Conservation (phyloP, 2,329 filamentous ascomycete species). For the Hypocreales sp. region DNA sequence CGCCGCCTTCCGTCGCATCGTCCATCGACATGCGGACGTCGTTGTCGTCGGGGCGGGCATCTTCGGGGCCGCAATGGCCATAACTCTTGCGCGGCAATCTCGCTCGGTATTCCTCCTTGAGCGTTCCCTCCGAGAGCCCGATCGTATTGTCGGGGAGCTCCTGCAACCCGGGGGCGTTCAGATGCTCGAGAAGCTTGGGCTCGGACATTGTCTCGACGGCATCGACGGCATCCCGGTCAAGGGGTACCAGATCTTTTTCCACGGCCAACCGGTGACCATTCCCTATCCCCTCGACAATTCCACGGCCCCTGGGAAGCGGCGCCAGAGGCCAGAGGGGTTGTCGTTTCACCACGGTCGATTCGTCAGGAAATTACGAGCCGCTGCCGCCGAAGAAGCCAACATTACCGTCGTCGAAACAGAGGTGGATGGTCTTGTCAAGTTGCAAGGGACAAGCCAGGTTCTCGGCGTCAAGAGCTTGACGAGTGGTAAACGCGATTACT, state of each 20-base stretch:
- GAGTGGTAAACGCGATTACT: constrained; percentile 52
- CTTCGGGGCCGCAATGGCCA: constrained; percentile 75
- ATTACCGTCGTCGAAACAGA: constrained; percentile 88
- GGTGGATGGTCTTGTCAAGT: constrained; percentile 59
- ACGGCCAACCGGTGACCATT: constrained; percentile 57
- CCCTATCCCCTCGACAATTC: constrained; percentile 57
- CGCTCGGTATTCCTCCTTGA: constrained; percentile 85
- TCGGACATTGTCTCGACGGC: constrained; percentile 67
- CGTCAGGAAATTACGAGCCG: constrained; percentile 63
- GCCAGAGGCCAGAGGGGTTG: constrained; percentile 46
- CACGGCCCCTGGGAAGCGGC: constrained; percentile 20
- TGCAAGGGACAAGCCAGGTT: constrained; percentile 52
- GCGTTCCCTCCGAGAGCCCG: constrained; percentile 76
- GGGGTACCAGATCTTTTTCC: constrained; percentile 80
- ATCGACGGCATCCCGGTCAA: constrained; percentile 75
- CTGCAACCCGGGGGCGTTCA: constrained; percentile 82
- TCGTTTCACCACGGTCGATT: constrained; percentile 93
- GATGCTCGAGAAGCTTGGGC: constrained; percentile 64
- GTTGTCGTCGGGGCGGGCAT: constrained; percentile 87
- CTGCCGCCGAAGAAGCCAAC: constrained; percentile 61
- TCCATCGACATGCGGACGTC: too few relatives aligned
- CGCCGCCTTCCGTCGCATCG: too few relatives aligned
- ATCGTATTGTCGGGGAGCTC: constrained; percentile 91
- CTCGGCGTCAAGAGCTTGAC: constrained; percentile 71
- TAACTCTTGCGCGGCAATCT: constrained; percentile 73